Conservation (phyloP, 257 asterid species). For the Anisodus tanguticus region DNA sequence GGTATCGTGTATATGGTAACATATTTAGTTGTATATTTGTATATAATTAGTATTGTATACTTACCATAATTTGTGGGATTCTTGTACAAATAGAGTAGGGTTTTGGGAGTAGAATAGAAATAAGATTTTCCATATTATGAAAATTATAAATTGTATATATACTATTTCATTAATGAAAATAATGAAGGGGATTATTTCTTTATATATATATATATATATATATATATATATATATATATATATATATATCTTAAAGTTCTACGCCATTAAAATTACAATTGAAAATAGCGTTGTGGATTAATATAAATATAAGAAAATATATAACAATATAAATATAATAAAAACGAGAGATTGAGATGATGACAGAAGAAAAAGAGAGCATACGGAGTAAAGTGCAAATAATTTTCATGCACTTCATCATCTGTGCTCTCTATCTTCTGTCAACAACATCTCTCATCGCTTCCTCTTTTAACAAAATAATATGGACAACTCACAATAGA, state of each 20-base stretch:
- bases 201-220: no score
- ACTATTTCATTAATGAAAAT: no score
- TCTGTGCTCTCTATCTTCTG: not conserved
- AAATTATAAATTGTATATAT: no score
- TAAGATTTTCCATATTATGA: no score
- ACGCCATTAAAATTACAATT: not conserved
- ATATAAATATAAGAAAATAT: not conserved
- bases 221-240: no score
- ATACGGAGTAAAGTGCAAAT: conserved; percentile 55
- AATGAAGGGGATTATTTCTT: no score
- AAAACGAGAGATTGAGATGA: conserved; percentile 38
- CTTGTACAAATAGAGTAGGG: no score
- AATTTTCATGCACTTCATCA: not conserved
- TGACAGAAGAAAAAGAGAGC: conserved; percentile 81
- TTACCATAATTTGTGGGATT: no score
- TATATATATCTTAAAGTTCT: not conserved
- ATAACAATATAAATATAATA: not conserved
- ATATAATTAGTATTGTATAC: no score
- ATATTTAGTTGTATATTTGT: no score
- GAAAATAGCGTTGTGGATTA: not conserved
- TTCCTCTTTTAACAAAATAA: not conserved
- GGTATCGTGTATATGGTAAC: no score
- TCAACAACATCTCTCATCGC: not conserved
- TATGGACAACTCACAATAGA: not conserved
- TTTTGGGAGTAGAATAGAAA: no score